Evolutionary conservation across 106 monocot genomes (phyloP).

Genomic region (Chionographis japonica): DNA sequence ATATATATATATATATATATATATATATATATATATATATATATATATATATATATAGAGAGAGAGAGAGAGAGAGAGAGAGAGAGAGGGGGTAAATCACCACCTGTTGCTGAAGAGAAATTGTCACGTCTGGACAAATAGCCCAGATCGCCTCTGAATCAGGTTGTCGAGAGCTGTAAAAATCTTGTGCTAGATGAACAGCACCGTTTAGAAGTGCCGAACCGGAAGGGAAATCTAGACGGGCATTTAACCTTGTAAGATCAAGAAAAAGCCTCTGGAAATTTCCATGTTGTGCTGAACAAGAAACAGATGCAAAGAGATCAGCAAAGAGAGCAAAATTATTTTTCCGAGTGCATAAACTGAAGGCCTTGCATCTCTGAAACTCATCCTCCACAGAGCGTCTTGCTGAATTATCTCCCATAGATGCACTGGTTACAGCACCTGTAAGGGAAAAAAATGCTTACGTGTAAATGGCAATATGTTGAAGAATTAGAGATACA

Average conservation of each 20-base stretch:
- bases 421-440: conserved; percentile 55
- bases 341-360: conserved; percentile 22
- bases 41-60: no score
- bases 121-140: conserved; percentile 59
- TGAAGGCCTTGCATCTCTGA: conserved; percentile 15
- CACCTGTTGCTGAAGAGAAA: conserved; percentile 98
- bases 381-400: conserved; percentile 17
- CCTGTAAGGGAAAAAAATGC: conserved; percentile 37
- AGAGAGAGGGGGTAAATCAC: not conserved
- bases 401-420: conserved; percentile 53
- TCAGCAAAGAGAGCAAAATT: conserved; percentile 56
- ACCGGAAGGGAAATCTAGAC: conserved; percentile 68
- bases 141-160: conserved; percentile 36
- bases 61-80: not conserved
- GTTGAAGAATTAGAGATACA: not conserved
- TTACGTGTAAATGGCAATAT: not conserved
- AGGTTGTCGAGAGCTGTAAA: conserved; percentile 36
- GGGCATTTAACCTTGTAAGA: conserved; percentile 68
- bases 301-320: conserved; percentile 58
- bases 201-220: conserved; percentile 47
- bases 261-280: conserved; percentile 86
- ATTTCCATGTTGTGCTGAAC: conserved; percentile 71
- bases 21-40: no score
- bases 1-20: no score
- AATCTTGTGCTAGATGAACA: conserved; percentile 33